These are phyloP conservation scores for Petasospora fabianii DNA, from an alignment of 1,139 yeast species.

Conservation along the genomic window DNA sequence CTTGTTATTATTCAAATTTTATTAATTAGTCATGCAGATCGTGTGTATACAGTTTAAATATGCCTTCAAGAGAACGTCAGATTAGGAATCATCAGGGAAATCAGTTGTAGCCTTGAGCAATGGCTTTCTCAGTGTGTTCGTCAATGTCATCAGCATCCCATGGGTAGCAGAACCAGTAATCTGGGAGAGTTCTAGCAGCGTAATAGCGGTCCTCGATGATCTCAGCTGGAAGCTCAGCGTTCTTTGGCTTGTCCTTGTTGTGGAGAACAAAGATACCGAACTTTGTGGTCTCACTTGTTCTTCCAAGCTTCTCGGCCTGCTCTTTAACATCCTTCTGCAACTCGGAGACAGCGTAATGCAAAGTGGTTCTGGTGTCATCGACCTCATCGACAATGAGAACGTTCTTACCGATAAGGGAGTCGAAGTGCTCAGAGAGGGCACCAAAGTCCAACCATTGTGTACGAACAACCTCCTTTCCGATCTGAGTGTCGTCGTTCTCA, in stretches of 20 bases:
- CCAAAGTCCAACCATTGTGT: constrained; percentile 70
- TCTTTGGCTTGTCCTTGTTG: constrained; percentile 54
- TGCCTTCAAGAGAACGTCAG: too few species aligned
- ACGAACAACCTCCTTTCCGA: constrained; percentile 59
- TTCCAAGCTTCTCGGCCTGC: constrained; percentile 35
- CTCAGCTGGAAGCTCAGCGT: constrained; percentile 46
- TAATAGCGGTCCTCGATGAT: constrained; percentile 46
- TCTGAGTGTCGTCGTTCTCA: constrained; percentile 41
- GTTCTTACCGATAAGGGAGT: constrained; percentile 54
- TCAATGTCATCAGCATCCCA: constrained; percentile 80
- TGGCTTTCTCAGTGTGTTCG: constrained; percentile 70
- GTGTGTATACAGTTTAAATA: too few species aligned
- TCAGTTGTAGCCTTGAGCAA: constrained; percentile 58
- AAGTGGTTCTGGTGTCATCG: constrained; percentile 64
- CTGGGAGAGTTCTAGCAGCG: constrained; percentile 52
- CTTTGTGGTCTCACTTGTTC: constrained; percentile 38
- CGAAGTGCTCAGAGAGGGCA: constrained; percentile 49
- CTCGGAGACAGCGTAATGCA: constrained; percentile 59
- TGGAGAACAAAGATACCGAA: constrained; percentile 58
- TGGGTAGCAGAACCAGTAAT: constrained; percentile 61
- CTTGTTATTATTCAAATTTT: too few species aligned
- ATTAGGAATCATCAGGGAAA: neutral
- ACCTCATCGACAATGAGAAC: constrained; percentile 66
- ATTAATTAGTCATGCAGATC: too few species aligned
- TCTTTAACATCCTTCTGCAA: constrained; percentile 52